Evolutionary conservation across 257 asterid species (phyloP).

Genomic region (Striga asiatica): DNA sequence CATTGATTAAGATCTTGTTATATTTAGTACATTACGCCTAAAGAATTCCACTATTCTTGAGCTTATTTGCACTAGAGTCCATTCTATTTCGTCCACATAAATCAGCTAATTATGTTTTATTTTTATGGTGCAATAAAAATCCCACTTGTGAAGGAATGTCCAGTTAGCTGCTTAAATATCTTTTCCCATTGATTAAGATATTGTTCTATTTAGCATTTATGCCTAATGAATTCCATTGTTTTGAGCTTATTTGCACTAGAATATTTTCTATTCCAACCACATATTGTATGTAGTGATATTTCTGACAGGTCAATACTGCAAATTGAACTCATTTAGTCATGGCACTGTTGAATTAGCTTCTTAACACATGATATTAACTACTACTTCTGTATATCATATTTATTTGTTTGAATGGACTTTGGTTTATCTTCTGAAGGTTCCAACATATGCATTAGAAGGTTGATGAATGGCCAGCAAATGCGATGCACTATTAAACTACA

Average conservation of each 20-base stretch:
- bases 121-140: background rate
- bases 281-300: background rate
- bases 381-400: background rate
- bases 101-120: too few species aligned
- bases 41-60: too few species aligned
- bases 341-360: constrained; percentile 6
- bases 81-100: too few species aligned
- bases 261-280: too few species aligned
- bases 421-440: constrained; percentile 40
- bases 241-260: too few species aligned
- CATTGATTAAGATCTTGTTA: too few species aligned
- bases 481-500: constrained; percentile 10
- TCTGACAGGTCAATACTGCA: background rate
- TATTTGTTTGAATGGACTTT: constrained; percentile 2
- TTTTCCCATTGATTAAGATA: background rate
- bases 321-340: background rate
- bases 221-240: too few species aligned
- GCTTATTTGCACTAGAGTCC: too few species aligned
- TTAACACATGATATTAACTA: background rate
- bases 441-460: constrained; percentile 67
- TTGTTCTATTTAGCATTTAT: too few species aligned
- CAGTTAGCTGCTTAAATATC: background rate
- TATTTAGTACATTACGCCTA: too few species aligned
- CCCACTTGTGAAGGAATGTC: too few species aligned
- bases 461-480: constrained; percentile 25